Evolutionary conservation across 179 eudicot genomes (phyloP), one percentile per base, ranked within the genome.

Genomic region (Sideroxylon spinosum): DNA sequence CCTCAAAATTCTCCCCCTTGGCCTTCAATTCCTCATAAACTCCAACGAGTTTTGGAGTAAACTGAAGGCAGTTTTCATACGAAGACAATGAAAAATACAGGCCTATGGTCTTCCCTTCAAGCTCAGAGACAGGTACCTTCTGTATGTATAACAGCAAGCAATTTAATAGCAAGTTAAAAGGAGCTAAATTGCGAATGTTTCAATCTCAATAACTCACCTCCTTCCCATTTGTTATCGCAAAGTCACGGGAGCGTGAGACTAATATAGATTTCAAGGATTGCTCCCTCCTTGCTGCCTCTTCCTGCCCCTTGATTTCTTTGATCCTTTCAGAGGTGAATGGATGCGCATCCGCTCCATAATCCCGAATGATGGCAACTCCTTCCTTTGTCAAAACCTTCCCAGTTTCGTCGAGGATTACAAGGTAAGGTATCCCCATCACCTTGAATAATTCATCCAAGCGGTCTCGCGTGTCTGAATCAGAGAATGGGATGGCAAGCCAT

Each of bases 401-500:
- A 48, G 53, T 70, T 78, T 86, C 92, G 78, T 92, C 92, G 20
- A 93, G 73, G 52, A 93, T 83, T 23, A 88, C 95, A 73, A 93
- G 91, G 56, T 82, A 78, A n/a, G 95, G 97, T 49, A 88, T 80
- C 53, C 86, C 95, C 66, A 68, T 60, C 60, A 89, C 97, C 71
- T 83, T 60, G 26, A 90, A 93, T 73, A 76, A 56, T 11, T 85
- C 81, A 66, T 90, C 86, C 74, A 93, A 73, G 5, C 28, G 60
- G 44, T 86, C 90, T 29, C 91, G 90, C 0, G 83, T 77, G 53
- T 79, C 87, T 9, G 89, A 83, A 70, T 89, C 92, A 49, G 89
- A 87, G 79, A 90, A 92, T n/a, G 97, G 98, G 60, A 94, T 81
- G 46, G 98, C 97, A 80, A 92, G 90, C 98, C 97, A 94, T 9